Base-by-base conservation (phyloP, 345 rosid genomes). In the Linum trigynum region DNA sequence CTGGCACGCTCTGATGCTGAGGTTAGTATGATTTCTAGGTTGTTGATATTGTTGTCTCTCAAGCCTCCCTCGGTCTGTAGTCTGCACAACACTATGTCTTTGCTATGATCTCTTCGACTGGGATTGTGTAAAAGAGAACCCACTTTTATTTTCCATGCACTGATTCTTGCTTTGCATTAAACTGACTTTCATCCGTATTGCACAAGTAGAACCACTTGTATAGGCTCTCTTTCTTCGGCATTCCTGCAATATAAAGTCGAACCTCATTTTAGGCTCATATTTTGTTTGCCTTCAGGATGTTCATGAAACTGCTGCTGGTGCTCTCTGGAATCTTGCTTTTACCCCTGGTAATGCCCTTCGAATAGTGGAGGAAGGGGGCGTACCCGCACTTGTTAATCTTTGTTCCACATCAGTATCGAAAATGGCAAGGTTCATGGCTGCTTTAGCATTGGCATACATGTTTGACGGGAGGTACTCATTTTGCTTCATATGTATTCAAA, bases 361-460 rank as follows among this genome's bases (percentile, higher is more conserved):
- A 39, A 86, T 88, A 71, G 96, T 84, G 61, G 88, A 86, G 79
- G 96, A 88, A 83, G 88, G 84, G 39, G 96, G 96, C 59, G 92
- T 88, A 74, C 81, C 85, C 66, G 88, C 85, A 64, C 88, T 88
- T 62, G 92, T 86, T 74, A 83, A 82, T 72, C 78, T 88, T 36
- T 84, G 92, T 73, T 78, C 83, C 43, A 79, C 88, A 61, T 88
- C 96, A 0, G 82, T 70, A 11, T 88, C 92, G 53, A 84, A 86
- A 71, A 88, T 84, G 96, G 96, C 92, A 40, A 77, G 96, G 38
- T 88, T 88, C 74, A 86, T 88, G 96, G 88, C 96, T 71, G 96
- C 92, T 38, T 73, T 88, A 55, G 92, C 96, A 39, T 76, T 88
- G 67, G 84, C 96, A 17, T 88, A 86, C 79, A 88, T 86, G 90